Percentiles rank a stretch among this genome's conserved stretches.
Conservation (phyloP, 1,139 yeast genomes). For the Arxiozyma heterogenica region DNA sequence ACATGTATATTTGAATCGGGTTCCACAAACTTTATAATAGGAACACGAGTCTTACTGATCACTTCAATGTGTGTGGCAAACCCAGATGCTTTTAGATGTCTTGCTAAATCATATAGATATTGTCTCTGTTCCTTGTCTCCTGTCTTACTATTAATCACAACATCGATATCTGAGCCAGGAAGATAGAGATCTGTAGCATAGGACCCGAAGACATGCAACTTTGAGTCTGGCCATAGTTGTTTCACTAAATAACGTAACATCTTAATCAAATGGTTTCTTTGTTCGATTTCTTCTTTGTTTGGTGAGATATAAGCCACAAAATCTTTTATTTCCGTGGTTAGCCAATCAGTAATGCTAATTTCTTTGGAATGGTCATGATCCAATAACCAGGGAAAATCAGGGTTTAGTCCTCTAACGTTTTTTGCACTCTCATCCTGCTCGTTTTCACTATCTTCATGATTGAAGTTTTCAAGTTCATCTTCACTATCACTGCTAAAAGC, state of each 20-base stretch:
- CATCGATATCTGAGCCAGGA: constrained; percentile 95
- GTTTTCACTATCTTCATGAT: constrained; percentile 26
- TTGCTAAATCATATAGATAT: constrained; percentile 64
- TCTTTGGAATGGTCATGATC: constrained; percentile 68
- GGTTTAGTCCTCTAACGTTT: not conserved
- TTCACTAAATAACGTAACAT: constrained; percentile 50
- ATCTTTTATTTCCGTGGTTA: constrained; percentile 78
- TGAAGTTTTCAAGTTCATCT: constrained; percentile 14
- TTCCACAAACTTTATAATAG: constrained; percentile 88
- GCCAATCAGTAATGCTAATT: constrained; percentile 75
- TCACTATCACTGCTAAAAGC: constrained; percentile 29
- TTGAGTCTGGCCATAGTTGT: constrained; percentile 71
- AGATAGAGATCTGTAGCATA: constrained; percentile 88
- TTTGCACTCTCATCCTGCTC: constrained; percentile 9
- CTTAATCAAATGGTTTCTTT: constrained; percentile 59
- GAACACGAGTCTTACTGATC: constrained; percentile 87
- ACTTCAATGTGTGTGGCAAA: constrained; percentile 74
- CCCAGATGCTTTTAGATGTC: constrained; percentile 52
- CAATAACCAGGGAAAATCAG: constrained; percentile 60
- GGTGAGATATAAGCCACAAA: constrained; percentile 86
- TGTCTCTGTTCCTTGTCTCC: constrained; percentile 62
- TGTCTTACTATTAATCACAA: constrained; percentile 66
- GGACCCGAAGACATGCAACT: constrained; percentile 85
- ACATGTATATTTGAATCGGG: constrained; percentile 62
- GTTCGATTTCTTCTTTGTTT: constrained; percentile 58